phyloP scores from a whole-genome alignment of 768 basidiomycete species.

The Tulasnella sp. region DNA sequence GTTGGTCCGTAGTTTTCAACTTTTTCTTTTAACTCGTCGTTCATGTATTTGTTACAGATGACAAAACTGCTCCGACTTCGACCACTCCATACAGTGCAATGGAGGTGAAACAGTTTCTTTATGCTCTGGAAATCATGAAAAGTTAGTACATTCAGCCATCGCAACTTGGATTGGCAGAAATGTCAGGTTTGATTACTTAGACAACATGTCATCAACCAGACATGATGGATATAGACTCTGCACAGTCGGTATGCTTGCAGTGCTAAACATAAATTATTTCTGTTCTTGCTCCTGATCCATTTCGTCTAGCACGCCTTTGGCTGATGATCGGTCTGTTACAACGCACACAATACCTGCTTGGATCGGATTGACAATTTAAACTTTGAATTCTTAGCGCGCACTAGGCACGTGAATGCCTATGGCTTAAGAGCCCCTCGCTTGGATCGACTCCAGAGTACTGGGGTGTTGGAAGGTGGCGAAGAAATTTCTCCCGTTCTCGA shows the following conservation, averaged over 20 bases:
- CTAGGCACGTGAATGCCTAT: constrained; percentile 6
- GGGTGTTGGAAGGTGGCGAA: not conserved
- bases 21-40: no score
- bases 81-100: constrained; percentile 8
- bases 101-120: not conserved
- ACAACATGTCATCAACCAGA: no score
- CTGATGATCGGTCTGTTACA: not conserved
- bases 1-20: not conserved
- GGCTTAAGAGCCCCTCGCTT: not conserved
- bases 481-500: not conserved
- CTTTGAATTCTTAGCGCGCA: not conserved
- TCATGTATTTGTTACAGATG: not conserved
- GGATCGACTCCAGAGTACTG: constrained; percentile 1
- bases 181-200: no score
- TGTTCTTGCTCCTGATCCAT: not conserved
- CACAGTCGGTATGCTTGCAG: no score
- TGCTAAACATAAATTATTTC: no score
- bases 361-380: not conserved
- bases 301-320: constrained; percentile 11
- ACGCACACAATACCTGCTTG: not conserved
- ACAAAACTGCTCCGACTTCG: constrained; percentile 8
- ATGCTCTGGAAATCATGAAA: not conserved
- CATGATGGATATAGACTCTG: no score
- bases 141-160: not conserved
- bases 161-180: no score